Percentiles rank a stretch among this genome's conserved stretches.
These are phyloP conservation scores for Wickerhamiella spandovensis DNA, from an alignment of 805 yeast species.

Conservation along the genomic window DNA sequence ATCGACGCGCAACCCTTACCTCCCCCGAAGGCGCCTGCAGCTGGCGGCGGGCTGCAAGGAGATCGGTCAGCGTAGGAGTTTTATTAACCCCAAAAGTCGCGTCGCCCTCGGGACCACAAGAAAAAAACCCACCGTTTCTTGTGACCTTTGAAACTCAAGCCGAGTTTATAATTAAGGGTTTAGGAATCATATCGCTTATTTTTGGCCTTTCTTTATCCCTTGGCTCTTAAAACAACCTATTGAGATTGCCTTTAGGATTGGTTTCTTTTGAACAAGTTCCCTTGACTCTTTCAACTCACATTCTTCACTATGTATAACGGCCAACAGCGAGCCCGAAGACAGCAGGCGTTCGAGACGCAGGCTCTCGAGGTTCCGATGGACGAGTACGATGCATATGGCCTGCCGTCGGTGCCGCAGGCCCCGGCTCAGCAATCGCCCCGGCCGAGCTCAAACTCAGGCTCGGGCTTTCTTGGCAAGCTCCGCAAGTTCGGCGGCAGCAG, in stretches of 20 bases:
- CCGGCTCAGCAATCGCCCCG: not conserved
- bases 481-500: slow-evolving; percentile 6
- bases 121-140: too few species aligned
- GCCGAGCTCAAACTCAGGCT: not conserved
- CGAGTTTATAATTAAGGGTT: not conserved
- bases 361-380: slow-evolving; percentile 5
- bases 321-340: slow-evolving; percentile 8
- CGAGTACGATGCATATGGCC: slow-evolving; percentile 18
- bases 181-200: too few species aligned
- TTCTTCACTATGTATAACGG: slow-evolving; percentile 8
- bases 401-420: slow-evolving; percentile 8
- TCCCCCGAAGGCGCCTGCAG: not conserved
- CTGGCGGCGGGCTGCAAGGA: not conserved
- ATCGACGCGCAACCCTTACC: not conserved
- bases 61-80: not conserved
- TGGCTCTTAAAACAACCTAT: too few species aligned
- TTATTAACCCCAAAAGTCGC: not conserved
- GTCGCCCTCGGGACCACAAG: not conserved
- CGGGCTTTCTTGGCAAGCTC: slow-evolving; percentile 16
- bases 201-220: too few species aligned
- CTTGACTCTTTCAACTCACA: not conserved
- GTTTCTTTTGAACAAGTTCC: not conserved
- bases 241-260: not conserved
- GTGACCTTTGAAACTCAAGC: not conserved
- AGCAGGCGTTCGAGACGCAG: slow-evolving; percentile 7